These are phyloP conservation scores for Papiliotrema terrestris DNA, from an alignment of 1,284 basidiomycete genomes.

Conservation along the genomic window DNA sequence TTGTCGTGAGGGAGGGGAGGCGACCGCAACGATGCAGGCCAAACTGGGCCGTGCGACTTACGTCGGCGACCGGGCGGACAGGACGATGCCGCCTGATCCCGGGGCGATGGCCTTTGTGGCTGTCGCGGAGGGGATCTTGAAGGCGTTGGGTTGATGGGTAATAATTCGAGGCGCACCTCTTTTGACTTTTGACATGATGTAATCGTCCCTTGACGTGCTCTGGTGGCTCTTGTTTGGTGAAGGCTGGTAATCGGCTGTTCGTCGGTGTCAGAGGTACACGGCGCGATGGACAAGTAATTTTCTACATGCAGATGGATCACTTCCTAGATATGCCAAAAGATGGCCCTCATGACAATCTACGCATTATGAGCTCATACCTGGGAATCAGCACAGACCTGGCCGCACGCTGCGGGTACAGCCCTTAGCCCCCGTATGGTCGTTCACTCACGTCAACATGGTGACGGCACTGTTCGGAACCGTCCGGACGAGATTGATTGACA, in stretches of 20 bases:
- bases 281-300: not conserved
- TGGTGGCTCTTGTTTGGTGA: too few relatives aligned
- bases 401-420: too few relatives aligned
- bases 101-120: conserved; percentile 47
- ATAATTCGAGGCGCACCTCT: too few relatives aligned
- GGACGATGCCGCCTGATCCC: conserved; percentile 44
- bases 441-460: conserved; percentile 85
- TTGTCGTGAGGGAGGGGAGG: conserved; percentile 45
- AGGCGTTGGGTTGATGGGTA: conserved; percentile 10
- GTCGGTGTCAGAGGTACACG: too few relatives aligned
- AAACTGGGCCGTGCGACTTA: conserved; percentile 52
- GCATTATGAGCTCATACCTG: conserved; percentile 46
- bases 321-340: not conserved
- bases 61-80: conserved; percentile 42
- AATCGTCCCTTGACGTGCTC: too few relatives aligned
- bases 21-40: conserved; percentile 45
- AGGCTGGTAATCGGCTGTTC: too few relatives aligned
- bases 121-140: conserved; percentile 36
- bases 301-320: conserved; percentile 1
- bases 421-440: not conserved
- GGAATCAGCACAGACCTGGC: conserved; percentile 53
- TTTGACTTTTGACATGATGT: too few relatives aligned
- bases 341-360: conserved; percentile 4
- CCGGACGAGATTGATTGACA: conserved; percentile 83
- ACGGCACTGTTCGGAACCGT: conserved; percentile 92